Evolutionary conservation across 345 rosid genomes (phyloP).

Genomic region (Pistacia vera): DNA sequence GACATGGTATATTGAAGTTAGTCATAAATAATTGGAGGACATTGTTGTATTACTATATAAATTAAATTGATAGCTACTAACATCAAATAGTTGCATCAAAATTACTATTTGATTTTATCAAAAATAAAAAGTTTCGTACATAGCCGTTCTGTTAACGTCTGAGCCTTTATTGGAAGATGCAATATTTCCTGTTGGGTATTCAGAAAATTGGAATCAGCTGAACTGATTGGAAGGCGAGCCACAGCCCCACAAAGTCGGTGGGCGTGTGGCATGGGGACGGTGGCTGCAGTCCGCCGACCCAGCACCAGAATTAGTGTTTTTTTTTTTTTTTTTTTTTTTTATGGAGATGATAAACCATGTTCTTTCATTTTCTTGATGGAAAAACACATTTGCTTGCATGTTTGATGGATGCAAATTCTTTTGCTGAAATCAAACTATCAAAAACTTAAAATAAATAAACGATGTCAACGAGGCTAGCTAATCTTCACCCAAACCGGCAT

Average conservation of each 20-base stretch:
- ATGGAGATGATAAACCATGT: not conserved
- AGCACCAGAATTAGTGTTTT: conserved; percentile 3
- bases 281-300: not conserved
- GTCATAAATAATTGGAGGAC: no score
- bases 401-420: not conserved
- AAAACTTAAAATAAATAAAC: no score
- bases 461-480: not conserved
- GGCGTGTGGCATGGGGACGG: not conserved
- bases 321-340: not conserved
- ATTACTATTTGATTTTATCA: no score
- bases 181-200: no score
- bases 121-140: not conserved
- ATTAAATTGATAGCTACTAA: no score
- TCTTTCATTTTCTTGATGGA: not conserved
- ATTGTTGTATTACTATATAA: no score
- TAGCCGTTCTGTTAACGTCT: not conserved
- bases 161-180: not conserved
- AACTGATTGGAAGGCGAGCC: not conserved
- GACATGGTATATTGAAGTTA: no score
- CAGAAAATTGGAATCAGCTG: not conserved
- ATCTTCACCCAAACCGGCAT: no score
- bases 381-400: not conserved
- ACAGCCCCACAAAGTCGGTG: not conserved
- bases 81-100: no score
- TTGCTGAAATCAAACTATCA: not conserved